Evolutionary conservation across 2,329 filamentous ascomycete genomes (phyloP), one percentile per base, ranked within the genome.

Genomic region (Emericellopsis atlantica): DNA sequence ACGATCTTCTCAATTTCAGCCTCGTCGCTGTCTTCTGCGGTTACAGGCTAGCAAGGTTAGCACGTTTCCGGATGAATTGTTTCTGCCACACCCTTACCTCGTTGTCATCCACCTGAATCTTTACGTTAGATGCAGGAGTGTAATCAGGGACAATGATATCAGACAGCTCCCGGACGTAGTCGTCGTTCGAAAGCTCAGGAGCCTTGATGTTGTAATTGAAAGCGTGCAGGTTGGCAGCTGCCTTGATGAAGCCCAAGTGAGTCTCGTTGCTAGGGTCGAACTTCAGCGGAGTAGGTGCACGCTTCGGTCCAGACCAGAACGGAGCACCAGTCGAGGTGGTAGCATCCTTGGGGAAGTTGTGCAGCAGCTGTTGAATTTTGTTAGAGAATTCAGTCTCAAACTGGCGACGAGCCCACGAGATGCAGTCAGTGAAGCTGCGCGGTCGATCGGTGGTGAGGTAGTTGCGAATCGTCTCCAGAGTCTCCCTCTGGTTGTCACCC

Each of bases 231-330:
- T 93, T 92, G 31, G 92, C 88, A 7, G 79, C 92, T 15, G 92
- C 80, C 46, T 93, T 77, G 41, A 98, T 71, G 57, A 95, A 98
- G 32, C 76, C 78, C 55, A 90, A 81, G 63, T 98, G 92, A 18
- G 87, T 92, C 10, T 80, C 70, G 62, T 95, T 92, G 45, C 79
- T 74, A 37, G 81, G 63, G 52, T 95, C 85, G 50, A 98, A 98
- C 59, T 85, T 89, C 56, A 96, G 71, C 48, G 90, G 75, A 47
- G 93, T 87, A 5, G 92, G 92, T 11, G 92, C 92, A 54, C 92
- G 87, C 76, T 98, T 98, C 38, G 92, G 92, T 10, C 92, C 90
- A 24, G 92, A 96, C 92, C 92, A 98, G 74, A 98, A 98, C 1
- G 79, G 84, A 47, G 89, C 84, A 26, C 92, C 92, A 32, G 76